Percentiles rank a stretch among this genome's conserved stretches.
These are phyloP conservation scores for Pyrenochaeta sp. DNA, from an alignment of 2,329 filamentous ascomycete genomes.

Conservation along the genomic window DNA sequence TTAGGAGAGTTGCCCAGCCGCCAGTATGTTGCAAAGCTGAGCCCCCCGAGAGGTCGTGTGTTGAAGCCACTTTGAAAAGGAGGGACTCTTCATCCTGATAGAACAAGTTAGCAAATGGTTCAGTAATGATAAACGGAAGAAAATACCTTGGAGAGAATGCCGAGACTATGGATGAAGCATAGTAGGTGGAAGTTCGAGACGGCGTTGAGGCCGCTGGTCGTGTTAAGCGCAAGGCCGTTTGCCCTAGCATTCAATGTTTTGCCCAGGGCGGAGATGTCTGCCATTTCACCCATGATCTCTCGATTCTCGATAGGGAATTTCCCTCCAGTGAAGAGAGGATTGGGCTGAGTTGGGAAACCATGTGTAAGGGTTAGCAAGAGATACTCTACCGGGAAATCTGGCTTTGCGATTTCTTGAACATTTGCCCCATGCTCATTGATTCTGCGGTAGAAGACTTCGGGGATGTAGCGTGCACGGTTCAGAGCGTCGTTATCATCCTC, in stretches of 20 bases:
- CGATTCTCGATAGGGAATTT: constrained; percentile 93
- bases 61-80: constrained; percentile 82
- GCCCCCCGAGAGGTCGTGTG: constrained; percentile 80
- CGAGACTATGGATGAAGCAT: constrained; percentile 82
- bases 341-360: constrained; percentile 84
- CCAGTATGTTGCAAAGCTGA: constrained; percentile 84
- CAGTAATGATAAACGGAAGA: not conserved
- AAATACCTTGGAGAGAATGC: constrained; percentile 81
- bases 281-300: constrained; percentile 82
- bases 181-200: constrained; percentile 95
- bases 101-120: constrained; percentile 17
- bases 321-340: constrained; percentile 74
- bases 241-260: constrained; percentile 70
- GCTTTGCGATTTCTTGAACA: constrained; percentile 96
- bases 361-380: constrained; percentile 95
- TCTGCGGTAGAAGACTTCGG: constrained; percentile 93
- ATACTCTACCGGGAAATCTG: constrained; percentile 95
- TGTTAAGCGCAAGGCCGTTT: constrained; percentile 61
- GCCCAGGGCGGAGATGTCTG: constrained; percentile 75
- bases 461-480: constrained; percentile 82
- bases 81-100: constrained; percentile 85
- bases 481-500: constrained; percentile 83
- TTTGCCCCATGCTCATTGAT: constrained; percentile 97
- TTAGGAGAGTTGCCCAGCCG: constrained; percentile 92
- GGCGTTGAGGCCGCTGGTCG: constrained; percentile 69